Percentiles rank a stretch among this genome's conserved stretches.
These are phyloP conservation scores for Litchi chinensis DNA, from an alignment of 345 rosid species.

Conservation along the genomic window DNA sequence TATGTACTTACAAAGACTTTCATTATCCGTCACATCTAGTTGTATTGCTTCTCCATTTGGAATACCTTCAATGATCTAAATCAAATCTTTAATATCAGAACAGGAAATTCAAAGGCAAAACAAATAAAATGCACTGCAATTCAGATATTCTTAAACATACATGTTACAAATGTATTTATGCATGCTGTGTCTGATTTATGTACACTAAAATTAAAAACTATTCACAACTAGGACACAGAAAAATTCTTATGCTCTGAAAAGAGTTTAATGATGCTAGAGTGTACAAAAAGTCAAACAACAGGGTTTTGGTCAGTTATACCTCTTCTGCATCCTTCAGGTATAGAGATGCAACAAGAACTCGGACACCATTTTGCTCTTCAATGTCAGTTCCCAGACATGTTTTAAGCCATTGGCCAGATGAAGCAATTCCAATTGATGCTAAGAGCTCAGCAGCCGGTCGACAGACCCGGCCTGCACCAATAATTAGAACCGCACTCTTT, in stretches of 20 bases:
- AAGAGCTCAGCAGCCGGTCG: constrained; percentile 79
- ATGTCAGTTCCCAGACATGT: constrained; percentile 38
- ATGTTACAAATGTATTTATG: neutral
- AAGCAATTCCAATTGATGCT: constrained; percentile 56
- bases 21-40: constrained; percentile 73
- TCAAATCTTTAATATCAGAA: constrained; percentile 19
- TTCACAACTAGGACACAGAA: neutral
- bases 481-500: constrained; percentile 62
- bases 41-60: constrained; percentile 71
- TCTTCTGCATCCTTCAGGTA: constrained; percentile 91
- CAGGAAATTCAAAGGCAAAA: constrained; percentile 11
- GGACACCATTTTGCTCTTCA: constrained; percentile 51
- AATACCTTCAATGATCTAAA: constrained; percentile 75
- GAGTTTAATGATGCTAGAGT: neutral
- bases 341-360: constrained; percentile 82
- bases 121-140: constrained; percentile 7
- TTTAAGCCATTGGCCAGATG: constrained; percentile 49
- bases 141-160: neutral
- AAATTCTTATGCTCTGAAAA: constrained; percentile 12
- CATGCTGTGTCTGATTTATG: neutral
- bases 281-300: neutral
- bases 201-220: neutral
- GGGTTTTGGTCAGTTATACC: constrained; percentile 43
- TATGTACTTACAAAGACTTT: constrained; percentile 61
- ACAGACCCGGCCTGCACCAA: constrained; percentile 96